These are phyloP conservation scores for Sphagnum fallax DNA, from an alignment of 228 moss, liverwort and hornwort genomes.

Conservation along the genomic window DNA sequence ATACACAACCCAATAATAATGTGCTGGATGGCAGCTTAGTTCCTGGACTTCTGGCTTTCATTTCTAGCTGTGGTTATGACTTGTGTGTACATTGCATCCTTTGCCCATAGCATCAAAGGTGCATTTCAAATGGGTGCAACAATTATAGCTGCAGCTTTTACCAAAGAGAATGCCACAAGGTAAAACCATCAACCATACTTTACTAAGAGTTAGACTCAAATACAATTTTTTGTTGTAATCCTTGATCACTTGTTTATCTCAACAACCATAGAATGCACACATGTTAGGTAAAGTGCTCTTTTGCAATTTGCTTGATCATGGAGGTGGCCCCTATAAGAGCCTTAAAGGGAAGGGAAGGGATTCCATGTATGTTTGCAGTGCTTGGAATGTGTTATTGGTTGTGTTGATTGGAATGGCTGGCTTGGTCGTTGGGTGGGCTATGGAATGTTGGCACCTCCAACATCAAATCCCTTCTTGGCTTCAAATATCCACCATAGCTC, in stretches of 20 bases:
- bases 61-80: constrained; percentile 80
- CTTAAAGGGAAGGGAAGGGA: no score
- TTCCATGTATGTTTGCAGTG: constrained; percentile 25
- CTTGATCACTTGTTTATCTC: no score
- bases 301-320: no score
- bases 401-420: constrained; percentile 39
- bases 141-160: constrained; percentile 65
- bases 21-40: constrained; percentile 39
- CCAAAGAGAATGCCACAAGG: constrained; percentile 79
- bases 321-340: no score
- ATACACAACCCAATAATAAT: no score
- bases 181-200: constrained; percentile 1
- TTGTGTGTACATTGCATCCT: constrained; percentile 56
- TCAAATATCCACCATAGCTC: neutral
- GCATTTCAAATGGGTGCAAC: constrained; percentile 58
- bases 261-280: no score
- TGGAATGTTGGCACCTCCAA: constrained; percentile 43
- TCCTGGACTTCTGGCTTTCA: constrained; percentile 94
- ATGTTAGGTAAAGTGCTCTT: no score
- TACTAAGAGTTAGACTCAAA: no score
- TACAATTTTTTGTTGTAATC: no score
- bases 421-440: constrained; percentile 54
- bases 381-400: constrained; percentile 69
- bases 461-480: constrained; percentile 21
- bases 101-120: constrained; percentile 50